phyloP scores from a whole-genome alignment of 2,329 filamentous ascomycete genomes.

The Colletotrichum lindemuthianum region DNA sequence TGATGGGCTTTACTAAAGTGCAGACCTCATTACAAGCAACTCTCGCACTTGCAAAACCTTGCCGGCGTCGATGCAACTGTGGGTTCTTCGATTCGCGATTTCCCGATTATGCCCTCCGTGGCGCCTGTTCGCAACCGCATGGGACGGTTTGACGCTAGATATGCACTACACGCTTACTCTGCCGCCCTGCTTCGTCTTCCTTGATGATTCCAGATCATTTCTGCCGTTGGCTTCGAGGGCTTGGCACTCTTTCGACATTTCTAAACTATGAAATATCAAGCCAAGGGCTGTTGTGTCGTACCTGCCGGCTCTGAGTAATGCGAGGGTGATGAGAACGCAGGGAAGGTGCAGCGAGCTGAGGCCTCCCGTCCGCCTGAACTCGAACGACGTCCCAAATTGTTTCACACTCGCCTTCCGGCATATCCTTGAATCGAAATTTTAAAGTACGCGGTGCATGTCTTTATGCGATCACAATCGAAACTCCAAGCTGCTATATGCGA shows the following conservation, averaged over 20 bases:
- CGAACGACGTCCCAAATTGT: not conserved
- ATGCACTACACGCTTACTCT: slow-evolving; percentile 11
- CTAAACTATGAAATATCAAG: not conserved
- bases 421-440: not conserved
- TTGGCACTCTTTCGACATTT: not conserved
- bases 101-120: slow-evolving; percentile 21
- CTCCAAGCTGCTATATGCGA: too few relatives aligned
- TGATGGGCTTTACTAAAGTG: not conserved
- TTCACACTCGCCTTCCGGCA: not conserved
- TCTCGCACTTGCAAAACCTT: slow-evolving; percentile 9
- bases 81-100: slow-evolving; percentile 1
- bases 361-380: not conserved
- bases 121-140: slow-evolving; percentile 23
- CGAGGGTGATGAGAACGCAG: not conserved
- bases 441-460: not conserved
- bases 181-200: not conserved
- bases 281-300: not conserved
- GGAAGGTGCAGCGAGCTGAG: not conserved
- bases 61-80: not conserved
- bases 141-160: slow-evolving; percentile 28
- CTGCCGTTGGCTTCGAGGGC: too few relatives aligned
- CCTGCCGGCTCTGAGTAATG: slow-evolving; percentile 3
- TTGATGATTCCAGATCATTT: too few relatives aligned
- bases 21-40: not conserved
- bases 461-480: too few relatives aligned